phyloP scores from a whole-genome alignment of 148 eudicot species.

The Rhododendron ovatum region DNA sequence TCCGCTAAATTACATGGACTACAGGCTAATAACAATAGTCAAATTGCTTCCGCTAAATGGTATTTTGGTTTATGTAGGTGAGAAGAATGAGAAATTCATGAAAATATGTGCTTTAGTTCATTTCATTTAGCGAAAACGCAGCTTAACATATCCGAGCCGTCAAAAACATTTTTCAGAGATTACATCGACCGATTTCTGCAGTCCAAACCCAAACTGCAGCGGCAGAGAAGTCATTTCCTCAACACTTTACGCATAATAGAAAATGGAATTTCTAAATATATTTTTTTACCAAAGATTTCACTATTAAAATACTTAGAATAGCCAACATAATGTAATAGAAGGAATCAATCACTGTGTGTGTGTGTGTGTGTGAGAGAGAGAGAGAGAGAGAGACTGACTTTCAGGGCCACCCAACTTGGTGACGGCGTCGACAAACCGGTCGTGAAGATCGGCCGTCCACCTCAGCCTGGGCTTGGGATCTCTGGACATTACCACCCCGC shows the following conservation, averaged over 20 bases:
- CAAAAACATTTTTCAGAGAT: not conserved
- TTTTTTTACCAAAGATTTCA: too few species aligned
- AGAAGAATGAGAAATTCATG: too few species aligned
- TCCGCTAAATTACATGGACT: too few species aligned
- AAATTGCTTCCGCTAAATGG: too few species aligned
- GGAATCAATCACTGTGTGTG: not conserved
- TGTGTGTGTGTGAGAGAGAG: not conserved
- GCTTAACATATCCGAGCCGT: not conserved
- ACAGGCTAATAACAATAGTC: too few species aligned
- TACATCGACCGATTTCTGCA: not conserved
- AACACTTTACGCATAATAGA: not conserved
- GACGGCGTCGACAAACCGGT: constrained; percentile 71
- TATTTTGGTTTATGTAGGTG: too few species aligned
- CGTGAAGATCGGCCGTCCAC: constrained; percentile 79
- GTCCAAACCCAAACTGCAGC: not conserved
- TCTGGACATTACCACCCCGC: constrained; percentile 39
- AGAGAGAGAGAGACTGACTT: constrained; percentile 33
- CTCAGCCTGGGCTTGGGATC: constrained; percentile 70
- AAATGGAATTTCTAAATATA: not conserved
- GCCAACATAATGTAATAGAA: not conserved
- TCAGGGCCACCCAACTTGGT: constrained; percentile 79
- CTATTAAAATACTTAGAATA: too few species aligned
- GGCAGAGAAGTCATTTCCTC: not conserved
- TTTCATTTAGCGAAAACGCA: too few species aligned
- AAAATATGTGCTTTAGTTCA: too few species aligned